phyloP scores from a whole-genome alignment of 192 early-diverging fungal species.

The Coemansia sp. region DNA sequence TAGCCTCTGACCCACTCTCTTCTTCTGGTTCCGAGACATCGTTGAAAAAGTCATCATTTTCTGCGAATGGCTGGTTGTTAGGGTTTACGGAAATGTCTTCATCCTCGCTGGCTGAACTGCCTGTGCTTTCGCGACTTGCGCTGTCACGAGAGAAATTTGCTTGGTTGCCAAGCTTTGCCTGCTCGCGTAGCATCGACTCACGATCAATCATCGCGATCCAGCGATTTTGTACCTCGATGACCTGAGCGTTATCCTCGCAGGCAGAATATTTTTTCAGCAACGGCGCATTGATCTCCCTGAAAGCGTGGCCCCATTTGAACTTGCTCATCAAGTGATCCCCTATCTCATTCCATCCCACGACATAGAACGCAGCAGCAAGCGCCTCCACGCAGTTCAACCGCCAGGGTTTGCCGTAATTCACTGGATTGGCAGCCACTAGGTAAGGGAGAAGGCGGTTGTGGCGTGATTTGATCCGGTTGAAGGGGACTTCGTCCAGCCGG shows the following conservation, averaged over 20 bases:
- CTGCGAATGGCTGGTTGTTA: conserved; percentile 11
- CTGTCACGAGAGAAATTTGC: conserved; percentile 19
- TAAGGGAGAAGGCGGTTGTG: conserved; percentile 94
- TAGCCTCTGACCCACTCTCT: conserved; percentile 22
- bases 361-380: conserved; percentile 90
- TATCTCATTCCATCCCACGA: conserved; percentile 74
- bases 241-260: conserved; percentile 73
- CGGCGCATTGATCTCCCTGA: conserved; percentile 85
- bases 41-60: not conserved
- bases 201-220: conserved; percentile 78
- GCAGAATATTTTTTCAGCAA: conserved; percentile 75
- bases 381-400: conserved; percentile 98
- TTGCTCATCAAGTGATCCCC: conserved; percentile 78
- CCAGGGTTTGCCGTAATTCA: conserved; percentile 97
- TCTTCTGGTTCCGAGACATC: not conserved
- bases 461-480: conserved; percentile 78
- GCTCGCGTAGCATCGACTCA: conserved; percentile 59
- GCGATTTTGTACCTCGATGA: conserved; percentile 77
- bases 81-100: conserved; percentile 11
- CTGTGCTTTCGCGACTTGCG: not conserved
- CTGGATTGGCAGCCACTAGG: conserved; percentile 93
- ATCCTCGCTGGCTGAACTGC: not conserved
- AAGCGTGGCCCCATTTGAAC: conserved; percentile 97
- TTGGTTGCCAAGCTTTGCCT: conserved; percentile 25
- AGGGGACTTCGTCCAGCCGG: conserved; percentile 91